Conservation (phyloP, 306 rosid genomes). For the Medicago truncatula region MtrunA17r5.0-ANR NC_053045.1:13872501-13873000, state of each 20-base stretch:
- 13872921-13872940: slow-evolving; percentile 40
- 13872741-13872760: slow-evolving; percentile 38
- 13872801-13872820: slow-evolving; percentile 41
- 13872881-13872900: slow-evolving; percentile 43
- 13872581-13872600: too few species aligned
- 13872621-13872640: slow-evolving; percentile 46
- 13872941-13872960: slow-evolving; percentile 38
- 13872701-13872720: slow-evolving; percentile 16
- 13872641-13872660: slow-evolving; percentile 42
- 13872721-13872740: slow-evolving; percentile 1
- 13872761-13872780: slow-evolving; percentile 32
- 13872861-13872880: slow-evolving; percentile 45
- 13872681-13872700: slow-evolving; percentile 36
- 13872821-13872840: slow-evolving; percentile 31
- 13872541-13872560: too few species aligned
- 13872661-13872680: slow-evolving; percentile 41
- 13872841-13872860: slow-evolving; percentile 45
- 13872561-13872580: neutral
- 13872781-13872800: slow-evolving; percentile 43
- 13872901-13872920: slow-evolving; percentile 45
- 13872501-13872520: too few species aligned
- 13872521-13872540: neutral
- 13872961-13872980: slow-evolving; percentile 42
- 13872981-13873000: neutral
- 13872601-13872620: too few species aligned